Evolutionary conservation across 768 basidiomycete genomes (phyloP).

Genomic region (Collybia sp.): DNA sequence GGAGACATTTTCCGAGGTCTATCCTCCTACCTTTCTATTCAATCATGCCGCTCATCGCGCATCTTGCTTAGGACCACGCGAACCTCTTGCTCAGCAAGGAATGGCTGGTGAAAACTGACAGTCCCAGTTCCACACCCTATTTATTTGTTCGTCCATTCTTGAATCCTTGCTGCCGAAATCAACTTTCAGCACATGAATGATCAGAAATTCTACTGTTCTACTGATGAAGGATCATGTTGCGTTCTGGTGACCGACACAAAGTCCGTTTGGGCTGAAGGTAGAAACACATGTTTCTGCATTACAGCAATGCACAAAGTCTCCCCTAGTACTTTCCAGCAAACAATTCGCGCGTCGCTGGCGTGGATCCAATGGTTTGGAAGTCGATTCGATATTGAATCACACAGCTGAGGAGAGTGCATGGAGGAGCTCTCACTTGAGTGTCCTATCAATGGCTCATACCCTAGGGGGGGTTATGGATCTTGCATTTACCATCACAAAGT

Average conservation of each 20-base stretch:
- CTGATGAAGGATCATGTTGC: conserved; percentile 51
- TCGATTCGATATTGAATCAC: conserved; percentile 13
- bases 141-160: conserved; percentile 56
- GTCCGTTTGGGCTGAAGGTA: conserved; percentile 74
- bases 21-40: conserved; percentile 2
- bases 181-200: conserved; percentile 1
- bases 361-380: conserved; percentile 41
- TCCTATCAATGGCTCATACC: conserved; percentile 56
- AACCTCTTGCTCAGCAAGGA: conserved; percentile 59
- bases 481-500: conserved; percentile 55
- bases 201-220: conserved; percentile 63
- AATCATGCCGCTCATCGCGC: conserved; percentile 7
- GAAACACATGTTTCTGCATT: conserved; percentile 4
- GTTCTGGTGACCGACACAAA: conserved; percentile 73
- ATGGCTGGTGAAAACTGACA: conserved; percentile 70
- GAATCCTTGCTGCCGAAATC: background rate
- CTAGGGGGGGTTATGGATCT: conserved; percentile 54
- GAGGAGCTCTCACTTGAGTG: conserved; percentile 49
- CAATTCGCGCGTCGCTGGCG: conserved; percentile 71
- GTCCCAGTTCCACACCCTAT: conserved; percentile 57
- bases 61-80: conserved; percentile 42
- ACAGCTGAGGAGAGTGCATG: conserved; percentile 49
- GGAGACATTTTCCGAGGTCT: conserved; percentile 48
- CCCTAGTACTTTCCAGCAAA: conserved; percentile 47
- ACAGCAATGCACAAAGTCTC: conserved; percentile 6